phyloP scores from a whole-genome alignment of 495 filamentous ascomycete species.

The Friedmanniomyces simplex region DNA sequence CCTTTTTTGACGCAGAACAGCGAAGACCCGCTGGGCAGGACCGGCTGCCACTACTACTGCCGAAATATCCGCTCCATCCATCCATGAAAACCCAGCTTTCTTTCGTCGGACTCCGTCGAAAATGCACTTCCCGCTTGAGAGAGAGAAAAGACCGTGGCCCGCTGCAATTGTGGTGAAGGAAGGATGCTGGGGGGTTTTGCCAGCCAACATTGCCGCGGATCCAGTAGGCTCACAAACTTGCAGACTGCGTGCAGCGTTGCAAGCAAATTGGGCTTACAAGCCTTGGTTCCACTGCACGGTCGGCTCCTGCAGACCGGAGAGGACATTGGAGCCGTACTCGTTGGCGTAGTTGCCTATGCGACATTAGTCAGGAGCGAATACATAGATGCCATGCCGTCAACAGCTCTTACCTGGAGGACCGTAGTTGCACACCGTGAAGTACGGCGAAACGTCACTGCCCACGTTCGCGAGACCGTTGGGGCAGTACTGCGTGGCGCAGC shows the following conservation, averaged over 20 bases:
- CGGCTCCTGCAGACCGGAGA: too few species aligned
- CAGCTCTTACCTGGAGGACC: constrained; percentile 46
- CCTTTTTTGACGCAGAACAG: too few species aligned
- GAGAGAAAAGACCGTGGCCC: not conserved
- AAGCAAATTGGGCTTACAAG: too few species aligned
- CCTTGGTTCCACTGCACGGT: constrained; percentile 22
- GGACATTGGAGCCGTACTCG: constrained; percentile 57
- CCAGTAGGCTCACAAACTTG: too few species aligned
- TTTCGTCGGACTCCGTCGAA: not conserved
- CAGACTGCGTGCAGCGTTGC: too few species aligned
- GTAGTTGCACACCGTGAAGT: constrained; percentile 89
- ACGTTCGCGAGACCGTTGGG: constrained; percentile 34
- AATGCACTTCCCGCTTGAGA: not conserved
- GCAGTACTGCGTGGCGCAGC: constrained; percentile 58
- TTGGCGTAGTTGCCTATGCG: constrained; percentile 52
- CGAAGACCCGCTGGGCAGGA: not conserved
- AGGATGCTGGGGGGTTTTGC: not conserved
- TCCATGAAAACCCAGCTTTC: not conserved
- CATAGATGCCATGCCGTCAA: too few species aligned
- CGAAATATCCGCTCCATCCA: too few species aligned
- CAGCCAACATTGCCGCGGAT: too few species aligned
- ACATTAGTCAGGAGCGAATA: constrained; percentile 22
- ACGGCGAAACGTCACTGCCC: constrained; percentile 42
- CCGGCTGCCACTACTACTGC: too few species aligned
- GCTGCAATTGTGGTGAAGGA: not conserved